Percentiles rank a stretch among this genome's conserved stretches.
These are phyloP conservation scores for Wickerhamiella galacta DNA, from an alignment of 805 yeast genomes.

Conservation along the genomic window DNA sequence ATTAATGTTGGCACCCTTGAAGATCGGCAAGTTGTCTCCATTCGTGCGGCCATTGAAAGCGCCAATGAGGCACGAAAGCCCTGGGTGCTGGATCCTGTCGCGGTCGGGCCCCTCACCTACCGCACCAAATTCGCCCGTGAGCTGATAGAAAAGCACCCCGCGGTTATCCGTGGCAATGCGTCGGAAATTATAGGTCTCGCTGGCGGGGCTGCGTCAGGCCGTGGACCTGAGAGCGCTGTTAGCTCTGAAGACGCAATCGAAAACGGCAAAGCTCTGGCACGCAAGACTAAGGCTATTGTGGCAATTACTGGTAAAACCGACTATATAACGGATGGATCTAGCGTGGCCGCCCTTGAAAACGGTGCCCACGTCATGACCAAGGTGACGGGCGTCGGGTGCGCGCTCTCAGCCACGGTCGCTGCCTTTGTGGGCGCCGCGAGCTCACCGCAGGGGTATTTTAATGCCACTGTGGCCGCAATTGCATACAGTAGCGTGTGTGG, in stretches of 20 bases:
- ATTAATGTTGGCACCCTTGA: constrained; percentile 54
- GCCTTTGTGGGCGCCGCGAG: too few relatives aligned
- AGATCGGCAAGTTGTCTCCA: constrained; percentile 2
- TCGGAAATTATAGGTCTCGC: constrained; percentile 62
- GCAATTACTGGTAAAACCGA: constrained; percentile 12
- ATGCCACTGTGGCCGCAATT: too few relatives aligned
- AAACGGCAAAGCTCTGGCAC: constrained; percentile 10
- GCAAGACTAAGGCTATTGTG: constrained; percentile 5
- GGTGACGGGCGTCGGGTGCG: constrained; percentile 15
- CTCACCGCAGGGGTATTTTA: too few relatives aligned
- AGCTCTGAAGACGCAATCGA: constrained; percentile 9
- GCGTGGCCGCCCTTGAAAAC: constrained; percentile 6
- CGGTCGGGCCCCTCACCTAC: constrained; percentile 61
- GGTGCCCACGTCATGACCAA: constrained; percentile 14
- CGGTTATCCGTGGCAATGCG: constrained; percentile 65
- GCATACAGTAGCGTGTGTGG: too few relatives aligned
- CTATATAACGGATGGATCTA: constrained; percentile 9
- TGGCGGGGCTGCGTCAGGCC: constrained; percentile 18
- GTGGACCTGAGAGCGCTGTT: constrained; percentile 13
- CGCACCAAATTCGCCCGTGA: constrained; percentile 33
- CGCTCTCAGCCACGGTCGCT: too few relatives aligned
- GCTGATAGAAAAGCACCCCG: constrained; percentile 34
- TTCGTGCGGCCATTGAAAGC: constrained; percentile 26
- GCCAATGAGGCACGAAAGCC: constrained; percentile 45
- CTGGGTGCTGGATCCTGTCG: constrained; percentile 82